Evolutionary conservation across 2,329 filamentous ascomycete genomes (phyloP).

Genomic region (Verticillium klebahnii): DNA sequence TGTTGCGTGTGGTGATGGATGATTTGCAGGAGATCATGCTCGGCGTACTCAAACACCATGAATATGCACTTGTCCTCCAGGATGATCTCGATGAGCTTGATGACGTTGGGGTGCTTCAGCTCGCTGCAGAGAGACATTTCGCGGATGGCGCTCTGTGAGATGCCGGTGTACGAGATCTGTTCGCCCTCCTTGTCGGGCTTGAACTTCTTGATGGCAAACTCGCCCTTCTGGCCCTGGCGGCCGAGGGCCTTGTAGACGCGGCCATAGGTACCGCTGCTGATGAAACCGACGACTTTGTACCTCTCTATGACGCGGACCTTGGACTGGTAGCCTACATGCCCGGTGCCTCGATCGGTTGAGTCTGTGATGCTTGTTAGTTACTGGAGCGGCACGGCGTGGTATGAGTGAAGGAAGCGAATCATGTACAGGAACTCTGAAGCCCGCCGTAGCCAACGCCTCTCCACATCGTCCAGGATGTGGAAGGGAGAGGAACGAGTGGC

Average conservation of each 20-base stretch:
- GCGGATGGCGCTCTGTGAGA: slow-evolving; percentile 93
- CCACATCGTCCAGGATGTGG: slow-evolving; percentile 7
- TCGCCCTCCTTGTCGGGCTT: slow-evolving; percentile 99
- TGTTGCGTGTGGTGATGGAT: slow-evolving; percentile 96
- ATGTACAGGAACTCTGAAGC: slow-evolving; percentile 13
- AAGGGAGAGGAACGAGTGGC: neutral
- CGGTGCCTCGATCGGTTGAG: slow-evolving; percentile 43
- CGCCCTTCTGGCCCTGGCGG: slow-evolving; percentile 66
- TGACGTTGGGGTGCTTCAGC: slow-evolving; percentile 81
- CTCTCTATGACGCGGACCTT: slow-evolving; percentile 89
- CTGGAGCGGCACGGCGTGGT: slow-evolving; percentile 12
- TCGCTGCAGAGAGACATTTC: slow-evolving; percentile 98
- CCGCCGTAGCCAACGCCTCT: slow-evolving; percentile 14
- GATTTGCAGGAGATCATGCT: slow-evolving; percentile 95
- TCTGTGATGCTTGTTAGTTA: slow-evolving; percentile 41
- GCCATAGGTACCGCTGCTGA: slow-evolving; percentile 96
- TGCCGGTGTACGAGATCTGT: slow-evolving; percentile 88
- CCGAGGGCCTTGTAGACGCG: slow-evolving; percentile 93
- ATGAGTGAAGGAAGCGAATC: slow-evolving; percentile 3
- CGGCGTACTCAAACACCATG: slow-evolving; percentile 98
- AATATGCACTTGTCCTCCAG: slow-evolving; percentile 98
- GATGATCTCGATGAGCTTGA: slow-evolving; percentile 90
- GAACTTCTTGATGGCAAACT: slow-evolving; percentile 99
- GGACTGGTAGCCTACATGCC: slow-evolving; percentile 53
- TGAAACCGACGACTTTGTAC: slow-evolving; percentile 97